Evolutionary conservation across 192 early-diverging fungal species (phyloP).

Genomic region (Podila minutissima): DNA sequence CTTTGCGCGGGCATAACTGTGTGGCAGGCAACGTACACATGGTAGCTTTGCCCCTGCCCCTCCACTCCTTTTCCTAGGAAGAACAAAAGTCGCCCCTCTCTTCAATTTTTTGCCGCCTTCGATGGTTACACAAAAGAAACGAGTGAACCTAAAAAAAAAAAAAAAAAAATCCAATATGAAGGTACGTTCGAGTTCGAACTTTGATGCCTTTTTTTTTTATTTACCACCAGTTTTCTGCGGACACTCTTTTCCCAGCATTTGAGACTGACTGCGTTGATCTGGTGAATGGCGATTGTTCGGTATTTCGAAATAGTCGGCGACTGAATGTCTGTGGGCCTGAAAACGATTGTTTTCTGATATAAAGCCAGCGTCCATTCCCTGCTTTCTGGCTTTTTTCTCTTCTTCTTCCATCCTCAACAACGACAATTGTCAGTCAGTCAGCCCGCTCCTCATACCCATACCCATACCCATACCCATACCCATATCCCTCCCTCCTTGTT

Average conservation of each 20-base stretch:
- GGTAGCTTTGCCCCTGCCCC: background rate
- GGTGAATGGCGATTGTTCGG: background rate
- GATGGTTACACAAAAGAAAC: conserved; percentile 2
- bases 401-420: background rate
- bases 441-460: too few relatives aligned
- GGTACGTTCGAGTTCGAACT: too few relatives aligned
- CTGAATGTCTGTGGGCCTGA: too few relatives aligned
- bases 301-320: background rate
- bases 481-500: too few relatives aligned
- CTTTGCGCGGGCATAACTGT: too few relatives aligned
- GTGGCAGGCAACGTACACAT: too few relatives aligned
- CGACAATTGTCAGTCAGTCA: background rate
- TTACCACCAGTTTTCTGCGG: too few relatives aligned
- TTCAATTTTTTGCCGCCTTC: background rate
- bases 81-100: background rate
- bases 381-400: background rate
- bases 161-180: too few relatives aligned
- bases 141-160: conserved; percentile 1
- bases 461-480: too few relatives aligned
- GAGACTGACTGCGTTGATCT: background rate
- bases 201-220: too few relatives aligned
- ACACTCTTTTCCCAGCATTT: background rate
- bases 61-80: background rate
- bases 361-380: background rate
- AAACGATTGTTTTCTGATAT: background rate